A percentile compares a stretch with the other conserved stretches of the same genome.
Conservation (phyloP, 148 eudicot species). For the Vaccinium myrtillus region DNA sequence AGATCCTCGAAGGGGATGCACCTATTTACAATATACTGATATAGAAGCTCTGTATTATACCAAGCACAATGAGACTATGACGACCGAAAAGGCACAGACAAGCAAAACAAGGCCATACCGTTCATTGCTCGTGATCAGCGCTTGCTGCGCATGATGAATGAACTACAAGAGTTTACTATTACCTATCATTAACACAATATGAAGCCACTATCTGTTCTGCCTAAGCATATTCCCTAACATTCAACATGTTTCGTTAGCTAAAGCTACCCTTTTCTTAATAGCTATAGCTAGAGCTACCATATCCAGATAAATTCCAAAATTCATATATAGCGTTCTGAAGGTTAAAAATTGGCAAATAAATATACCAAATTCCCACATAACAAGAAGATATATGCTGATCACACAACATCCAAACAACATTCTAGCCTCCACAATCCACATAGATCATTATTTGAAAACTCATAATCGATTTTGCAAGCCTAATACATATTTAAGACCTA, state of each 20-base stretch:
- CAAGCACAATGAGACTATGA: neutral
- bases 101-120: neutral
- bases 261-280: neutral
- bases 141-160: neutral
- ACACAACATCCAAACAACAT: neutral
- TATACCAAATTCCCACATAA: neutral
- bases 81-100: neutral
- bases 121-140: neutral
- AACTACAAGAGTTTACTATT: neutral
- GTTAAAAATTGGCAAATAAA: neutral
- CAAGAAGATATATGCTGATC: neutral
- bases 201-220: neutral
- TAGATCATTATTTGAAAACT: neutral
- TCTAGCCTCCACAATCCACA: neutral
- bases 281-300: neutral
- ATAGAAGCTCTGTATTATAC: neutral
- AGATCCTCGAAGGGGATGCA: neutral
- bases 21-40: neutral
- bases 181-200: neutral
- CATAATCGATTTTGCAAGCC: neutral
- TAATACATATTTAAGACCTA: neutral
- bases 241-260: neutral
- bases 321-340: neutral
- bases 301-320: neutral
- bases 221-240: neutral